Conservation (phyloP, 2,329 filamentous ascomycete genomes). For the Pseudogymnoascus sp. region DNA sequence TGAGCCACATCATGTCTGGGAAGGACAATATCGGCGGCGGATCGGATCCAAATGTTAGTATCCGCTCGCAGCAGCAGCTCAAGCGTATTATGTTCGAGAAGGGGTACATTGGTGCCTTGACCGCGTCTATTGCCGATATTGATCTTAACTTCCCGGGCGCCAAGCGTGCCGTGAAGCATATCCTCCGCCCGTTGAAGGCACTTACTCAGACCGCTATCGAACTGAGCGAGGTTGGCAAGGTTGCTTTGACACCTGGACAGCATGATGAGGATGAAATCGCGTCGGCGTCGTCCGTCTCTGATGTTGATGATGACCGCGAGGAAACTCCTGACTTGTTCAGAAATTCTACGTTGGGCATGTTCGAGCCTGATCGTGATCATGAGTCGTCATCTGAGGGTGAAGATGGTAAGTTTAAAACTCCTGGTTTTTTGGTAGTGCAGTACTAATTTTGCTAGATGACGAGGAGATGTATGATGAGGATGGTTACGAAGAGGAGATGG, state of each 20-base stretch:
- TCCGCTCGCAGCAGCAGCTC: conserved; percentile 69
- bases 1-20: conserved; percentile 83
- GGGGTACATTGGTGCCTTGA: conserved; percentile 82
- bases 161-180: conserved; percentile 93
- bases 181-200: conserved; percentile 78
- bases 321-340: conserved; percentile 96
- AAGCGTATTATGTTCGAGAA: conserved; percentile 98
- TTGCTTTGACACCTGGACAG: conserved; percentile 57
- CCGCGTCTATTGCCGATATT: conserved; percentile 86
- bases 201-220: conserved; percentile 81
- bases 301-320: conserved; percentile 76
- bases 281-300: conserved; percentile 81
- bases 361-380: conserved; percentile 73
- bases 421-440: no score
- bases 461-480: conserved; percentile 92
- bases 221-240: conserved; percentile 62
- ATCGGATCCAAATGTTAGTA: conserved; percentile 31
- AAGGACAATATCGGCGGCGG: conserved; percentile 55
- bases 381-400: conserved; percentile 66
- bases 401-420: conserved; percentile 39
- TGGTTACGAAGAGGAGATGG: conserved; percentile 82
- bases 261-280: conserved; percentile 81
- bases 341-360: conserved; percentile 90
- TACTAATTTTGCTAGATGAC: conserved; percentile 51
- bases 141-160: conserved; percentile 91